These are phyloP conservation scores for Volvox africanus DNA, from an alignment of 139 green algal species.

Conservation along the genomic window DNA sequence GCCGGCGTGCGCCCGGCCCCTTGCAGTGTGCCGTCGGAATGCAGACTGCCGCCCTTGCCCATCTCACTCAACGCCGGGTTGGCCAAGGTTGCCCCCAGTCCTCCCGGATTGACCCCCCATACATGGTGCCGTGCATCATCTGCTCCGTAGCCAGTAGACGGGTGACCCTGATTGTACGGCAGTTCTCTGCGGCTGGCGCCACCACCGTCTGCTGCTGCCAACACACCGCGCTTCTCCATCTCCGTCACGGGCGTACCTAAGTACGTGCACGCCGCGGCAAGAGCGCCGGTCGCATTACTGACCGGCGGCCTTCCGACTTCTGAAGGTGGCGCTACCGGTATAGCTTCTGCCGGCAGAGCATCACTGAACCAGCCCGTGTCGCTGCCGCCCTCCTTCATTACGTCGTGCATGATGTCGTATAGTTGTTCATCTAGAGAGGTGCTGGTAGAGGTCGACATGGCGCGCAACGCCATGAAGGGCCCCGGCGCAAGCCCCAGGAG, in stretches of 20 bases:
- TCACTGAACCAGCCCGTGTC: neutral
- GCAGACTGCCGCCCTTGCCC: no score
- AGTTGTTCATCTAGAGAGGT: neutral
- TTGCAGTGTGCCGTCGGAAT: no score
- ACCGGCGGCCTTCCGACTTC: neutral
- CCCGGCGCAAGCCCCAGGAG: conserved; percentile 12
- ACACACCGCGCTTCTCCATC: neutral
- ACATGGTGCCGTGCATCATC: no score
- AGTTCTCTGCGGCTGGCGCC: neutral
- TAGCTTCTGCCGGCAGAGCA: neutral
- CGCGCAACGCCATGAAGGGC: neutral
- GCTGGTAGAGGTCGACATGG: neutral
- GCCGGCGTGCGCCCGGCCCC: neutral
- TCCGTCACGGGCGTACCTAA: neutral
- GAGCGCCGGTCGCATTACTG: neutral
- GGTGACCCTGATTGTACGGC: no score
- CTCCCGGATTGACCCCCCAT: no score
- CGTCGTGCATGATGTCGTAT: conserved; percentile 19
- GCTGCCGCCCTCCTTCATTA: neutral
- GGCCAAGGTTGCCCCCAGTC: no score
- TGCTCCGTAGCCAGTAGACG: no score
- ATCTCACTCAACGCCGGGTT: no score
- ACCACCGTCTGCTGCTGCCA: neutral
- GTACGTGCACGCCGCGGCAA: neutral
- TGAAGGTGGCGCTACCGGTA: neutral